Evolutionary conservation across 768 basidiomycete species (phyloP), one percentile per base, ranked within the genome.

Genomic region (Leccinum uliginosum): DNA sequence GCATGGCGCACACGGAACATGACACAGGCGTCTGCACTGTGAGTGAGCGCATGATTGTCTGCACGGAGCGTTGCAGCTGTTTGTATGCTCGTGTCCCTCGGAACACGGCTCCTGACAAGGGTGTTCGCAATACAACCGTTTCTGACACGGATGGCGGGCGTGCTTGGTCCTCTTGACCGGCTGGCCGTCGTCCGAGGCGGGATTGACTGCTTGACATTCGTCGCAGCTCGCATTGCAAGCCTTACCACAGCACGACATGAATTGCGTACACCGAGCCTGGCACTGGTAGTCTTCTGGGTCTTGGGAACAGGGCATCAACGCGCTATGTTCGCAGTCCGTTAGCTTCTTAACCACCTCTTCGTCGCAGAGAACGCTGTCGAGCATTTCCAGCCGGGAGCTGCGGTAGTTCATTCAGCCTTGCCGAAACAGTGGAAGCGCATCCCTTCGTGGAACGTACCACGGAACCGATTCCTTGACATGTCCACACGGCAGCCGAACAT

Each of bases 1-100:
- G 65, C 87, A 89, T 3, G 85, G 84, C 1, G 81, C 75, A 60
- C 86, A 87, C 1, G 80, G 78, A 0, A 62, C 71, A 1, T 77
- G 81, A 58, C 87, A 88, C 17, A 69, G 60, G 1, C 66, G 62
- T 6, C 55, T 71, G 65, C 86, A 87, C 12, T 66, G 69, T 1
- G 80, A 72, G 64, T 87, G 86, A 15, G 63, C 45, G 61, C 86
- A 88, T 14, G 66, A 69, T 62, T 86, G 83, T 21, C 80, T 74
- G 58, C 85, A 87, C 6, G 63, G 57, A 19, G 73, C 61, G 51
- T 57, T 73, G 65, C 86, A 89, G 10, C 55, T 61, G 0, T 63
- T 70, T 11, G 78, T 78, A 59, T 83, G 83, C 43, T 75, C 58
- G 54, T 87, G 84, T 2, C 74, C 68, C 38, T 67, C 65, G 0